phyloP scores from a whole-genome alignment of 73 alveolate genomes.

The Paramecium tetraurelia region DNA sequence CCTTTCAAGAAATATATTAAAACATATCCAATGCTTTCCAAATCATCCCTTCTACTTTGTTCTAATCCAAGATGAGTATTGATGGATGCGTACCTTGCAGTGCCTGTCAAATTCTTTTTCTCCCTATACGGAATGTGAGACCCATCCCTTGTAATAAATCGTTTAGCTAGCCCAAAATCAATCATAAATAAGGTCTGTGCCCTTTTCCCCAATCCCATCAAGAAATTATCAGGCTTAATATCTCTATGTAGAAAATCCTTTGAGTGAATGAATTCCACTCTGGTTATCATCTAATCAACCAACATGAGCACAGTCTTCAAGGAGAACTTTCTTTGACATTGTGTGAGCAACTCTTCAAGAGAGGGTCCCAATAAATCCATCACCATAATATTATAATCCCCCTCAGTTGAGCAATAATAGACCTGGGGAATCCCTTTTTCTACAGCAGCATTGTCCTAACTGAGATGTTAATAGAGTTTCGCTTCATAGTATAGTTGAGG shows the following conservation, averaged over 20 bases:
- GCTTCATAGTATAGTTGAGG: constrained; percentile 30
- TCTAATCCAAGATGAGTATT: constrained; percentile 93
- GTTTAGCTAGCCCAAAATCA: constrained; percentile 91
- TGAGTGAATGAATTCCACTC: constrained; percentile 85
- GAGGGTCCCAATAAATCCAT: constrained; percentile 87
- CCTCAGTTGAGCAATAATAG: constrained; percentile 67
- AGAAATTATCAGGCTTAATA: constrained; percentile 92
- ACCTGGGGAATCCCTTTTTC: constrained; percentile 60
- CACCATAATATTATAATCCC: constrained; percentile 84
- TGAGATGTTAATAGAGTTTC: constrained; percentile 47
- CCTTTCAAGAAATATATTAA: constrained; percentile 86
- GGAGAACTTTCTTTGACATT: constrained; percentile 76
- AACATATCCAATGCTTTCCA: constrained; percentile 87
- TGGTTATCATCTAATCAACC: constrained; percentile 83
- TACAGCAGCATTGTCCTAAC: constrained; percentile 43
- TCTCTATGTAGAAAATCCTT: constrained; percentile 88
- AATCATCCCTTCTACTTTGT: constrained; percentile 92
- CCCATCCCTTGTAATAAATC: constrained; percentile 87
- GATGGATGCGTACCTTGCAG: constrained; percentile 94
- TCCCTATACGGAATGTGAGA: constrained; percentile 89
- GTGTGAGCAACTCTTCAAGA: constrained; percentile 78
- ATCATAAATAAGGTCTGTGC: constrained; percentile 81
- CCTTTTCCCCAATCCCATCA: constrained; percentile 89
- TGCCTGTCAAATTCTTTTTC: constrained; percentile 90
- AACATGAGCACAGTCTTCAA: constrained; percentile 79